Percentiles rank a stretch among this genome's conserved stretches.
Conservation (phyloP, 2,329 filamentous ascomycete species). For the Scopulariopsis brevicaulis region DNA sequence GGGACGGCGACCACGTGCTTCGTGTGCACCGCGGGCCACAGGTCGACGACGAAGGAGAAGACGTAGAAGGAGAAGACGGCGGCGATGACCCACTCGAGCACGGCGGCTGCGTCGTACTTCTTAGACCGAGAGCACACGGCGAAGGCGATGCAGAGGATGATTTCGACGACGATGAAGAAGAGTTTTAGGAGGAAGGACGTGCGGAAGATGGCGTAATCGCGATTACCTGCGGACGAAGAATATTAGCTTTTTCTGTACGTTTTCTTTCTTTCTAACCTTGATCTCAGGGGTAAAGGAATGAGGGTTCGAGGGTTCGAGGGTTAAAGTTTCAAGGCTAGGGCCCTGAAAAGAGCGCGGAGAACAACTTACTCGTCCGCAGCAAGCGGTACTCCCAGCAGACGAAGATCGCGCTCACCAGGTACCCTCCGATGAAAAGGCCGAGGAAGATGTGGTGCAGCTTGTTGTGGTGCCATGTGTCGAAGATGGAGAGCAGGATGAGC, state of each 20-base stretch:
- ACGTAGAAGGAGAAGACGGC: constrained; percentile 84
- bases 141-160: constrained; percentile 65
- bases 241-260: not conserved
- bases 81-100: constrained; percentile 70
- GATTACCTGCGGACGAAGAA: constrained; percentile 43
- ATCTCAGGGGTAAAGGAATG: not conserved
- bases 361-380: constrained; percentile 54
- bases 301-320: not conserved
- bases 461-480: constrained; percentile 65
- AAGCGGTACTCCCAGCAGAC: constrained; percentile 86
- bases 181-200: constrained; percentile 83
- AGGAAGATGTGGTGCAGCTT: constrained; percentile 66
- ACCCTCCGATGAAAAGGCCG: constrained; percentile 73
- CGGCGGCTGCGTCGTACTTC: constrained; percentile 55
- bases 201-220: constrained; percentile 61
- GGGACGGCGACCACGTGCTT: constrained; percentile 20
- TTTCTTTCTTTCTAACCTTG: not conserved
- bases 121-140: constrained; percentile 38
- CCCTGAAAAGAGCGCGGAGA: constrained; percentile 7
- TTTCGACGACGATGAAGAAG: constrained; percentile 68
- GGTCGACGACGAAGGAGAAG: constrained; percentile 76
- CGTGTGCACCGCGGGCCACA: constrained; percentile 64
- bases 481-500: constrained; percentile 73
- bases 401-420: constrained; percentile 75
- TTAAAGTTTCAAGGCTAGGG: no score